Evolutionary conservation across 2,329 filamentous ascomycete genomes (phyloP), one percentile per base, ranked within the genome.

Genomic region (Fusarium secorum): DNA sequence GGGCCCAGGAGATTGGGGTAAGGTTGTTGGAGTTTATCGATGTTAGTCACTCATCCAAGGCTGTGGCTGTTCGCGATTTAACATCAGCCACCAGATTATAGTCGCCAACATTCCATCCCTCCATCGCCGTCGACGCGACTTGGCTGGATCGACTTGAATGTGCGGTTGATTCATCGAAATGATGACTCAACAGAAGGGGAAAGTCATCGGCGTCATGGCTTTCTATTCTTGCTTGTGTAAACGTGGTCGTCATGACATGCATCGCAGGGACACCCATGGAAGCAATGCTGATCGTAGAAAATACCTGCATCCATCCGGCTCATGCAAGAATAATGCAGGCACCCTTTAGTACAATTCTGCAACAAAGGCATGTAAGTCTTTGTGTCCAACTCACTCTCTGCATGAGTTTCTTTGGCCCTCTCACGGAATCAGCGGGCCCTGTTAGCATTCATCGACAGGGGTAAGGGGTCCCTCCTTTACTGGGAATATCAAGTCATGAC

Each of bases 191-290:
- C 54, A 35, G n/a, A 59, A 57, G 22, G 22, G 36, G 20, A 61
- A 59, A 67, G 38, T 68, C 54, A 54, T 66, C 20, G 26, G 59
- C 66, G 68, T 76, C 68, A 71, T 74, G 41, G 48, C 55, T 59
- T 58, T 49, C 24, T 48, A 49, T 30, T 61, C 55, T 36, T 62
- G 39, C 51, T 68, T 60, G 24, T 36, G 20, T 53, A 66, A 69
- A 71, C 70, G 66, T 76, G 64, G 70, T 61, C 60, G 66, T 74
- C 72, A 74, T 76, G 74, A 69, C 68, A 60, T 75, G 70, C 72
- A 74, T 61, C 53, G 22, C 60, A 61, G 51, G 60, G 53, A 62
- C 64, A 59, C 48, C 62, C 71, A 61, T 63, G 69, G 58, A 68
- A 44, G 45, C 42, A 45, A 56, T 64, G 56, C 69, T 48, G 63